Evolutionary conservation across 2,329 filamentous ascomycete genomes (phyloP), one percentile per base, ranked within the genome.

Genomic region (Colletotrichum musicola): DNA sequence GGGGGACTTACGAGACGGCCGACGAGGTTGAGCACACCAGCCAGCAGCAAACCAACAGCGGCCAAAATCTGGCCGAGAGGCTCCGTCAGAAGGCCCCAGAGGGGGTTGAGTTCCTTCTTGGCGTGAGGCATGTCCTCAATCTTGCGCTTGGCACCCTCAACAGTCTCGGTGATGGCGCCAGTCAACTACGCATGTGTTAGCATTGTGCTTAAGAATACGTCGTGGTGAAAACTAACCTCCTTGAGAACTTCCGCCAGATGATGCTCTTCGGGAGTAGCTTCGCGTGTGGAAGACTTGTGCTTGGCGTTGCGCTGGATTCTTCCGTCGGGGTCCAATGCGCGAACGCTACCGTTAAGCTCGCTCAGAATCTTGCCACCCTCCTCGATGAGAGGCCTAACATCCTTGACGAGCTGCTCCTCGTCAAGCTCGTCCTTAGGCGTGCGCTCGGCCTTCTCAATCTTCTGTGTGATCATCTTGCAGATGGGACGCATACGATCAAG

Each of bases 11-110:
- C 81, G 69, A 97, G 82, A 76, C 90, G 90, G 64, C 94, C 94
- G 20, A 97, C 93, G 1, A 98, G 86, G 50, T 92, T 92, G 6
- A 98, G 85, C 0, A 98, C 94, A 78, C 95, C 94, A 59, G 85
- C 90, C 69, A 98, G 85, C 71, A 97, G 81, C 68, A 97, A 82
- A 22, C 95, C 95, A 53, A 97, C 94, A 12, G 93, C 94, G 9
- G 94, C 93, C 56, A 97, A 87, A 77, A 97, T 97, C 86, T 98
- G 95, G 87, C 94, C 93, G 22, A 97, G 84, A 12, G 95, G 95
- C 85, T 97, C 93, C 42, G 89, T 89, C 14, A 96, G 84, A 56
- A 97, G 84, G 35, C 85, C 89, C 94, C 94, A 97, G 35, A 98
- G 89, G 12, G 95, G 94, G 83, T 95, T 97, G 69, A 97, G 87